Conservation (phyloP, 176 grass and related monocot genomes). For the Triticum turgidum region DNA sequence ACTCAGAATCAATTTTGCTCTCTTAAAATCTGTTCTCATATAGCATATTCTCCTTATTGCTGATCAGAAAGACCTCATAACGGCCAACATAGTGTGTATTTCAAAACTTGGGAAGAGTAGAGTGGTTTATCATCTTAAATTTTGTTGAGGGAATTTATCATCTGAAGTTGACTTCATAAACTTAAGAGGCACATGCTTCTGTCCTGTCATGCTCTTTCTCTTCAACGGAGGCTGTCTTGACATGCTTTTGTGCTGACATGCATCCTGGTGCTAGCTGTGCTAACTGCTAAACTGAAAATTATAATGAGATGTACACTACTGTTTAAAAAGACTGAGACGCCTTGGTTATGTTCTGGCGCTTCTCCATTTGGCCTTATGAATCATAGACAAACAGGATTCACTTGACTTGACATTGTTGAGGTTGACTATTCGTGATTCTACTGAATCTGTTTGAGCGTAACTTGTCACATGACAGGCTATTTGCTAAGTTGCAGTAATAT, state of each 20-base stretch:
- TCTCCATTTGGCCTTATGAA: not conserved
- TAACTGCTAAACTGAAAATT: conserved; percentile 1
- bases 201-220: no score
- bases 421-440: not conserved
- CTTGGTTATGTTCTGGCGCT: not conserved
- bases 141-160: not conserved
- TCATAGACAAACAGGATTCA: not conserved
- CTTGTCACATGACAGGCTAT: not conserved
- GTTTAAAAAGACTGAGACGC: not conserved
- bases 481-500: not conserved
- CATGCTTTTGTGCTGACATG: not conserved
- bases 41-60: not conserved
- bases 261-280: not conserved
- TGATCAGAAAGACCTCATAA: not conserved
- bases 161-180: not conserved
- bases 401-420: not conserved
- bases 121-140: not conserved
- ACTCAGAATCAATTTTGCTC: not conserved
- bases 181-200: not conserved
- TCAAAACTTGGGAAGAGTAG: conserved; percentile 1
- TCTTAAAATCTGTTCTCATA: not conserved
- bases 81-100: not conserved
- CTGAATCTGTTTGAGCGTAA: not conserved
- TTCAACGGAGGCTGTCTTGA: not conserved
- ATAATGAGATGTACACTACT: not conserved